Conservation (phyloP, 225 moss, liverwort and hornwort genomes). For the Polytrichum formosum region DNA sequence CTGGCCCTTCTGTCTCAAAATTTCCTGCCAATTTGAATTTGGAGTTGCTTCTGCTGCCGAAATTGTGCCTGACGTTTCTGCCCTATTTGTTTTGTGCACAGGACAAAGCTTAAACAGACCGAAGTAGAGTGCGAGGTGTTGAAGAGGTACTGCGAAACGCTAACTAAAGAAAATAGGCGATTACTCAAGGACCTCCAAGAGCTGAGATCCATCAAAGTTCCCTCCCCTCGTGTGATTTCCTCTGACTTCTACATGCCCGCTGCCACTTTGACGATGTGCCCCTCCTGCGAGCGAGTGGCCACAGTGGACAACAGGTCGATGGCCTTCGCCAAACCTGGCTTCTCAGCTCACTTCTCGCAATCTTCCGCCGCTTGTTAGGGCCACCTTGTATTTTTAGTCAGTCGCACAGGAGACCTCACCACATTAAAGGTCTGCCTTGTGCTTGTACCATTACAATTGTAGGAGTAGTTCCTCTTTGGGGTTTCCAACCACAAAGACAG, state of each 20-base stretch:
- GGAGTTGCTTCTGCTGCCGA: background rate
- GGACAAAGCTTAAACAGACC: conserved; percentile 71
- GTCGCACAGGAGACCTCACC: conserved; percentile 3
- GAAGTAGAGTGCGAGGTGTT: conserved; percentile 70
- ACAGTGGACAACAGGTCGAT: conserved; percentile 60
- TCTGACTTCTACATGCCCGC: conserved; percentile 81
- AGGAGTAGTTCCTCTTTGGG: conserved; percentile 1
- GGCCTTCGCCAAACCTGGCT: conserved; percentile 57
- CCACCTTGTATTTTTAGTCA: background rate
- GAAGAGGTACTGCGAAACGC: conserved; percentile 56
- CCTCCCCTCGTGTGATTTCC: conserved; percentile 55
- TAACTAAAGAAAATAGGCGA: conserved; percentile 57
- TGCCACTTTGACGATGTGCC: conserved; percentile 70
- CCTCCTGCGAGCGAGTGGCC: conserved; percentile 62
- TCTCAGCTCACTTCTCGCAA: conserved; percentile 42
- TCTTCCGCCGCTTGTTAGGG: conserved; percentile 60
- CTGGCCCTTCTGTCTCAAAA: background rate
- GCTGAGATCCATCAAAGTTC: conserved; percentile 54
- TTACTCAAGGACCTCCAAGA: conserved; percentile 66
- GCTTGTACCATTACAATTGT: conserved; percentile 10
- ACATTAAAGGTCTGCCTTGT: conserved; percentile 2
- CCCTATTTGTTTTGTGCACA: conserved; percentile 13
- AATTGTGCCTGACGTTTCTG: background rate
- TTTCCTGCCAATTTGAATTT: background rate
- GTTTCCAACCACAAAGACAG: background rate